Evolutionary conservation across 2,329 filamentous ascomycete species (phyloP).

Genomic region (Fusarium sp.): DNA sequence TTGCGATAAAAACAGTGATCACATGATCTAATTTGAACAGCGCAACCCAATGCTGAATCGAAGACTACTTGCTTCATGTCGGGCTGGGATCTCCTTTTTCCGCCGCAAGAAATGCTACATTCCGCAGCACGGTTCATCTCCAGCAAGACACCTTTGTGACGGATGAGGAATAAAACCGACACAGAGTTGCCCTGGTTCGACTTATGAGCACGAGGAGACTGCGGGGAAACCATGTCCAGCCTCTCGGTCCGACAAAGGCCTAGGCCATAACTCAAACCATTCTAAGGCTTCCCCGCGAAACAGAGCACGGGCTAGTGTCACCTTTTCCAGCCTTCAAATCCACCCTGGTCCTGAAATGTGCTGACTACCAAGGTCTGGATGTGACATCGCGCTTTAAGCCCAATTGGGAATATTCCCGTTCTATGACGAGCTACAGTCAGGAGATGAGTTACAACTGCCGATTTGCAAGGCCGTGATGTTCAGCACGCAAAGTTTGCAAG

Average conservation of each 20-base stretch:
- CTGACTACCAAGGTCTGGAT: not conserved
- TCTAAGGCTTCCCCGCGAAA: not conserved
- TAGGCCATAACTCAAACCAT: not conserved
- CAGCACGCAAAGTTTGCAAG: not conserved
- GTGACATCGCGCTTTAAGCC: not conserved
- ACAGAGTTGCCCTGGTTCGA: not conserved
- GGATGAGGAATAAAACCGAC: constrained; percentile 2
- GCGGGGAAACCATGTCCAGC: not conserved
- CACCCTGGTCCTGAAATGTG: not conserved
- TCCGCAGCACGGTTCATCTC: not conserved
- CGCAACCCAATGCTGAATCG: not conserved
- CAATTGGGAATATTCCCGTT: not conserved
- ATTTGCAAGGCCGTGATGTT: not conserved
- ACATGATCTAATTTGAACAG: not conserved
- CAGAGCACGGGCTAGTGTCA: not conserved
- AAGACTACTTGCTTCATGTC: not conserved
- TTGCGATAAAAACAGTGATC: not conserved
- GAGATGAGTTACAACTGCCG: not conserved
- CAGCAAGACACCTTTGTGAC: not conserved
- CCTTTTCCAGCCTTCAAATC: not conserved
- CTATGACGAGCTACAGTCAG: not conserved
- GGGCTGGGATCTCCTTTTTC: not conserved
- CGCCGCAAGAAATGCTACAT: not conserved
- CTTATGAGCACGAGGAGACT: not conserved
- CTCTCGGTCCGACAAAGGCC: not conserved